Base-by-base conservation (phyloP, 805 yeast genomes). In the Ogataea henricii region DNA sequence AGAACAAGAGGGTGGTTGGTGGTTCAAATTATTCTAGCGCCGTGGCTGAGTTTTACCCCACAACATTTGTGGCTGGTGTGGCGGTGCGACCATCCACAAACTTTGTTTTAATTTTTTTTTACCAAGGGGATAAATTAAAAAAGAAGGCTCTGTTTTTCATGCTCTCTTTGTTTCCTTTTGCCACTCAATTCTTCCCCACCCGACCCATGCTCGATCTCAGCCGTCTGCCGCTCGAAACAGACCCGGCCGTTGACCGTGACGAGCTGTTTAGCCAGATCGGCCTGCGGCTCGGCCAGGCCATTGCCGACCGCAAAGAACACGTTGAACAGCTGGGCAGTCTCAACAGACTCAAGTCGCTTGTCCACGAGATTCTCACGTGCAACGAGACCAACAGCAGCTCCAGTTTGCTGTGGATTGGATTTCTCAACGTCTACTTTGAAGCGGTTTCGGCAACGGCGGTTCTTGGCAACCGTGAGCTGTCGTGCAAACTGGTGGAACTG, bases 401-500 rank as follows among this genome's bases (percentile, higher is more conserved):
- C 12, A 47, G 34, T 33, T 30, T 41, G 6, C 43, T 51, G 12
- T 52, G 56, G 55, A 39, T 49, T 20, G 27, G 29, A 8, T 52
- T 52, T 37, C 26, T 52, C 9, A 49, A 49, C 26, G 16, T 22
- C 7, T 54, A 52, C 25, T 22, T 49, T n/a, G 43, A 37, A 1
- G n/a, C 25, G 10, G 36, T 35, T 10, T 32, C 46, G 9, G 5
- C 43, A 2, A 16, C 25, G 5, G 17, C 25, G 10, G 37, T 52
- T 8, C 10, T 40, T 10, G 22, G 26, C 33, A 33, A 44, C 18
- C 16, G 29, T 21, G 33, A 32, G 12, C 43, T 48, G 3, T 18
- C 38, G 3, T 27, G 45, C 12, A 30, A 37, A 13, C 38, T 53
- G 7, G 38, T 46, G 16, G 53, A 48, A 29, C 26, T 51, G 18